Base-by-base conservation (phyloP, 129 eudicot species). In the Rutidosis leptorrhynchoides region DNA sequence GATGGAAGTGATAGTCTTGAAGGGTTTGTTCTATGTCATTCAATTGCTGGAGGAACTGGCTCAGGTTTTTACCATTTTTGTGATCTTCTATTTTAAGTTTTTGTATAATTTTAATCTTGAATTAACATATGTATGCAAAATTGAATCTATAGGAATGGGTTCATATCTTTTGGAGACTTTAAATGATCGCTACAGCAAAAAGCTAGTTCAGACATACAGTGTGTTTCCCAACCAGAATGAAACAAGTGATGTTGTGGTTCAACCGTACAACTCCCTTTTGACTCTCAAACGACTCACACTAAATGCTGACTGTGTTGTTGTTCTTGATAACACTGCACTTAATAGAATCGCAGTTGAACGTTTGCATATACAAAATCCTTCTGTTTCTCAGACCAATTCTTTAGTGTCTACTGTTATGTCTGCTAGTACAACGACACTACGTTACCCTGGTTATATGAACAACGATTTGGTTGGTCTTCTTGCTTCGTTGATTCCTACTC, bases 1-100 rank as follows among this genome's bases (percentile, higher is more conserved):
- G 97, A 94, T 83, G 99, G 99, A 77, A 94, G 99, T 83, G 99
- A 94, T 76, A 89, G 97, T 78, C 97, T 94, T 64, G 99, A 94
- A 81, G 97, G 99, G 40, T 94, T 94, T 65, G 99, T 94, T 79
- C 77, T 94, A 30, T 94, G 99, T 77, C 99, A 94, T 76, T 89
- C 97, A 3, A 94, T 94, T 79, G 99, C 99, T 60, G 99, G 99
- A 29, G 99, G 99, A 72, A 86, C 99, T 20, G 99, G 99, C 75
- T 94, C 99, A 94, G 97, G 99, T 94, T 56, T 58, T 65, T 19
- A 43, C 58, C 42, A 58, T 11, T 28, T 37, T 20, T 4, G n/a
- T 29, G 8, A 22, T 22, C 16, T n/a, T 70, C 3, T 6, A 28
- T 60, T 42, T 58, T 23, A 1, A 19, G 28, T 17, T 0, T 10